Evolutionary conservation across 164 flowering plant genomes (phyloP), one percentile per base, ranked within the genome.

Genomic region (Santalum album): DNA sequence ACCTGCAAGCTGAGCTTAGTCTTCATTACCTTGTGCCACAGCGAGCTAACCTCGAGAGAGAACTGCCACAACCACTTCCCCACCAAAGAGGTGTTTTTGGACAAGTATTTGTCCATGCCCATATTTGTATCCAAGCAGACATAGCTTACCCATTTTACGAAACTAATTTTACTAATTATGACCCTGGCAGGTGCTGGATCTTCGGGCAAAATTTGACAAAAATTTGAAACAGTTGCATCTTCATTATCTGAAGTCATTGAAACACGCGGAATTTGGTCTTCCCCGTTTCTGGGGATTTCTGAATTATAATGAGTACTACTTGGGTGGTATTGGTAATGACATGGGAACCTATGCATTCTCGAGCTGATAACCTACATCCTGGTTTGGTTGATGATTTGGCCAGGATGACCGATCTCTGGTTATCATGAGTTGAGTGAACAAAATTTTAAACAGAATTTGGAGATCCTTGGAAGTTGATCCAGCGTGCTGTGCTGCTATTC

Each of bases 211-310:
- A 19, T 86, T 88, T 57, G 71, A 73, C 40, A 71, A 72, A 64
- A 76, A 68, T 63, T 44, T 87, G 45, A 78, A 70, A 54, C 87
- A 86, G 40, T 53, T 92, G 72, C 75, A 81, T 59, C 42, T 69
- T 17, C 69, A 72, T 27, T 80, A 84, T 70, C 76, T 86, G 21
- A 82, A 72, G 63, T 84, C 89, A n/a, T 80, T 87, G 10, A 88
- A 83, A 68, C 84, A 81, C 34, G 73, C 62, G 17, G 81, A 81
- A 50, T 81, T 73, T 57, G 83, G 89, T 24, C 69, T 88, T 54
- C 70, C 75, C 22, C 76, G 69, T 45, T 86, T 88, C 69, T 88
- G 98, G 98, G 81, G 59, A 51, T 70, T 47, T 65, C 87, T 92
- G 51, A 80, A 92, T 62, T 83, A 71, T 68, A 92, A 92, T 35